phyloP scores from a whole-genome alignment of 306 rosid genomes.

The Inga leiocalycina region DNA sequence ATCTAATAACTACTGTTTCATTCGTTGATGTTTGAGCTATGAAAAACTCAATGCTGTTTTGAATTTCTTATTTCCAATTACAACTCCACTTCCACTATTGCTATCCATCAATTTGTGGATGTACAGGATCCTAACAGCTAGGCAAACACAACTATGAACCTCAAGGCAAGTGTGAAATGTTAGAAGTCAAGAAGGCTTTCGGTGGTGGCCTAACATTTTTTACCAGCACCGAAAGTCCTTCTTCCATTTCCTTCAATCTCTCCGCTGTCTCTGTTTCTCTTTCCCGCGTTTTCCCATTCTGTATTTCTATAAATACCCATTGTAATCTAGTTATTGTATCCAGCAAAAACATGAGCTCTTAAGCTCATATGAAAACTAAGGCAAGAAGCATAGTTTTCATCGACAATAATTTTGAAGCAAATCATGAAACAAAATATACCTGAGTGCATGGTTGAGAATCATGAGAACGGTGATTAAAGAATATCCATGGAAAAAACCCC shows the following conservation, averaged over 20 bases:
- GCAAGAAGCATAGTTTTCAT: constrained; percentile 19
- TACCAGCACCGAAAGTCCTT: too few species aligned
- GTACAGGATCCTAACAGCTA: constrained; percentile 10
- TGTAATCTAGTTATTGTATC: too few species aligned
- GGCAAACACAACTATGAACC: constrained; percentile 26
- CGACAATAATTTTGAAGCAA: constrained; percentile 24
- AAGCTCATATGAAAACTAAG: background rate
- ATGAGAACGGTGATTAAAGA: constrained; percentile 81
- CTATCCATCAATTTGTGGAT: background rate
- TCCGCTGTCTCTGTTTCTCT: too few species aligned
- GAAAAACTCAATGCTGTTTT: background rate
- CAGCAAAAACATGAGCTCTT: too few species aligned
- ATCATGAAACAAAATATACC: constrained; percentile 50
- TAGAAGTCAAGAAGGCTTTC: too few species aligned
- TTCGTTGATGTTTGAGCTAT: constrained; percentile 4
- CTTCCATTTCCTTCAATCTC: too few species aligned
- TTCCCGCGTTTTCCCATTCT: too few species aligned
- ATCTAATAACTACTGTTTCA: constrained; percentile 23
- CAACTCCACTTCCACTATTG: background rate
- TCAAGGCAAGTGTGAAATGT: constrained; percentile 4
- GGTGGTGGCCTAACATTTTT: too few species aligned
- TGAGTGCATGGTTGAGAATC: constrained; percentile 96
- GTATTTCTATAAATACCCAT: too few species aligned
- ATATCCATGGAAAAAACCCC: constrained; percentile 97
- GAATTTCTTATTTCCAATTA: background rate